These are phyloP conservation scores for Fusarium newnesense DNA, from an alignment of 2,329 filamentous ascomycete genomes.

Conservation along the genomic window DNA sequence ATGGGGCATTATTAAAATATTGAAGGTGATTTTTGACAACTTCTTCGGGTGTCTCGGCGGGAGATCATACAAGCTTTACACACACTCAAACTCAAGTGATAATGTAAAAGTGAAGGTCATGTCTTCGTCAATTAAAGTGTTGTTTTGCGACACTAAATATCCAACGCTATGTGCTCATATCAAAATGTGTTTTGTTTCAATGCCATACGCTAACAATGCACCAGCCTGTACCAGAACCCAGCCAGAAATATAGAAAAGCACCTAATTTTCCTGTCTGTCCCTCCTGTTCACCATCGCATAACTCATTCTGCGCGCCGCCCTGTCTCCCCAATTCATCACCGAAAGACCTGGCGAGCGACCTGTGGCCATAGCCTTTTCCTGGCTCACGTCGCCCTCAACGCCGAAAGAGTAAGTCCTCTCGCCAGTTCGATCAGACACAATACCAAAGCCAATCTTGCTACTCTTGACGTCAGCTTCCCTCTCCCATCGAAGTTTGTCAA, in stretches of 20 bases:
- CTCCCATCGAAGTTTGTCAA: slow-evolving; percentile 41
- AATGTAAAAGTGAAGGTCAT: neutral
- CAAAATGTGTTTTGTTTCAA: slow-evolving; percentile 7
- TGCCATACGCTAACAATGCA: neutral
- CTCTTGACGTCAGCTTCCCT: slow-evolving; percentile 26
- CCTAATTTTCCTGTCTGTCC: slow-evolving; percentile 12
- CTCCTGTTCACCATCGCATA: slow-evolving; percentile 33
- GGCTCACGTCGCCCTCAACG: slow-evolving; percentile 41
- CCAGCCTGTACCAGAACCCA: neutral
- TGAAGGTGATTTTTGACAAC: too few relatives aligned
- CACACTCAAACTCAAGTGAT: neutral
- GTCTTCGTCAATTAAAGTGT: slow-evolving; percentile 21
- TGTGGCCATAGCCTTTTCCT: slow-evolving; percentile 36
- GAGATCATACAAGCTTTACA: neutral
- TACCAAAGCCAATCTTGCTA: slow-evolving; percentile 39
- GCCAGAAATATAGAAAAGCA: neutral
- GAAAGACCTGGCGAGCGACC: slow-evolving; percentile 35
- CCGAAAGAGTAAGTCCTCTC: slow-evolving; percentile 40
- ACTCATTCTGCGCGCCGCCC: slow-evolving; percentile 34
- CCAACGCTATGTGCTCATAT: slow-evolving; percentile 24
- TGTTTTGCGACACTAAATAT: neutral
- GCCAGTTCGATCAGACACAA: slow-evolving; percentile 35
- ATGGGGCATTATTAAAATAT: neutral
- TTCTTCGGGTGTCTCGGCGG: neutral
- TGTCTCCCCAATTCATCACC: slow-evolving; percentile 38